Evolutionary conservation across 148 eudicot genomes (phyloP), one percentile per base, ranked within the genome.

Genomic region (Euryodendron excelsum): DNA sequence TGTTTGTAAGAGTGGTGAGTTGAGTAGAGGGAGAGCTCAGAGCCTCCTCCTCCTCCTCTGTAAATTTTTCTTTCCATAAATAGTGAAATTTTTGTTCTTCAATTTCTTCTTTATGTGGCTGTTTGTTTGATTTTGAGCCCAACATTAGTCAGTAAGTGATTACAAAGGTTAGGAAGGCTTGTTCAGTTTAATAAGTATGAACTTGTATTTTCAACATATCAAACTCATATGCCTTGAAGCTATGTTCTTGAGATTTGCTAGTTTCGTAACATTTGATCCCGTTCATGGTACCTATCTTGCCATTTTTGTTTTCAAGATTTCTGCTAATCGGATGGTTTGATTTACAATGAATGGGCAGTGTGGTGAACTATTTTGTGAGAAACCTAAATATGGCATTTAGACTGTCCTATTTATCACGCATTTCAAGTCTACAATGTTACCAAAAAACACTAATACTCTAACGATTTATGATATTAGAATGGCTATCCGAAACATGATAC

Each of bases 401-500:
- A 9, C 27, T 59, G 63, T 23, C 63, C 63, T 13, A 12, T 59
- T 59, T n/a, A 9, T 59, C 63, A 0, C 25, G 31, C 25, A 0
- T 56, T 59, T 59, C 63, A 59, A 59, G 30, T 59, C 63, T 59
- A 59, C 15, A n/a, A n/a, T n/a, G n/a, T n/a, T n/a, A n/a, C n/a
- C n/a, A n/a, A n/a, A n/a, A n/a, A n/a, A n/a, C n/a, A n/a, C n/a
- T n/a, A n/a, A n/a, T n/a, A n/a, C n/a, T n/a, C n/a, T n/a, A n/a
- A n/a, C n/a, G n/a, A n/a, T n/a, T n/a, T n/a, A n/a, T n/a, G n/a
- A n/a, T n/a, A n/a, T n/a, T n/a, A n/a, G n/a, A n/a, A n/a, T n/a
- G n/a, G n/a, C n/a, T n/a, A n/a, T n/a, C n/a, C n/a, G n/a, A n/a
- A n/a, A n/a, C n/a, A n/a, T n/a, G n/a, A n/a, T n/a, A n/a, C n/a